Conservation (phyloP, 768 basidiomycete genomes). For the Phlebiopsis gigantea region DNA sequence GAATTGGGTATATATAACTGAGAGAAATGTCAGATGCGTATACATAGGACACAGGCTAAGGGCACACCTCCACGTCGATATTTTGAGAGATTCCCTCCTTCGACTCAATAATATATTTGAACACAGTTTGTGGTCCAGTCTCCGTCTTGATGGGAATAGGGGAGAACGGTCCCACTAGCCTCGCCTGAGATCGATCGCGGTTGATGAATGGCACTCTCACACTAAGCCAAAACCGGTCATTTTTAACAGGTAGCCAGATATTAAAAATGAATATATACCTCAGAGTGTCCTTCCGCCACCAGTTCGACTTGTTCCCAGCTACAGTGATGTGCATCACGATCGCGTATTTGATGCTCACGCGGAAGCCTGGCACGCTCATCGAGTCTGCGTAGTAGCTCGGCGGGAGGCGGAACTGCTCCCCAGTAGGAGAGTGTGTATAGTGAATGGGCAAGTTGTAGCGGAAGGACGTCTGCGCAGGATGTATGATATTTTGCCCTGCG, state of each 20-base stretch:
- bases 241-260: neutral
- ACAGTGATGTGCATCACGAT: slow-evolving; percentile 18
- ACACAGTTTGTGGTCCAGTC: slow-evolving; percentile 18
- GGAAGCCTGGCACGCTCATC: slow-evolving; percentile 20
- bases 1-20: slow-evolving; percentile 22
- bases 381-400: slow-evolving; percentile 19
- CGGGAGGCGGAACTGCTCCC: slow-evolving; percentile 17
- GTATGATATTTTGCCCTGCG: slow-evolving; percentile 9
- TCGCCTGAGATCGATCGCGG: slow-evolving; percentile 15
- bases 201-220: slow-evolving; percentile 20
- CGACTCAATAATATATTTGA: slow-evolving; percentile 14
- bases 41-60: neutral
- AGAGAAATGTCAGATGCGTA: neutral
- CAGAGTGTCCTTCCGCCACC: slow-evolving; percentile 19
- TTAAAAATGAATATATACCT: neutral
- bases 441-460: slow-evolving; percentile 19
- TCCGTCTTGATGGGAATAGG: slow-evolving; percentile 8
- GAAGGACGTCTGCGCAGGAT: slow-evolving; percentile 20
- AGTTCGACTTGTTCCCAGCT: slow-evolving; percentile 14
- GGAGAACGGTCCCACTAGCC: slow-evolving; percentile 18
- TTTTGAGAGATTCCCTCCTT: slow-evolving; percentile 3
- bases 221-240: slow-evolving; percentile 6
- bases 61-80: slow-evolving; percentile 19
- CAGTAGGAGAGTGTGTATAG: slow-evolving; percentile 13
- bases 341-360: slow-evolving; percentile 19